Evolutionary conservation across 805 yeast species (phyloP).

Genomic region (Blastobotrys parvus): DNA sequence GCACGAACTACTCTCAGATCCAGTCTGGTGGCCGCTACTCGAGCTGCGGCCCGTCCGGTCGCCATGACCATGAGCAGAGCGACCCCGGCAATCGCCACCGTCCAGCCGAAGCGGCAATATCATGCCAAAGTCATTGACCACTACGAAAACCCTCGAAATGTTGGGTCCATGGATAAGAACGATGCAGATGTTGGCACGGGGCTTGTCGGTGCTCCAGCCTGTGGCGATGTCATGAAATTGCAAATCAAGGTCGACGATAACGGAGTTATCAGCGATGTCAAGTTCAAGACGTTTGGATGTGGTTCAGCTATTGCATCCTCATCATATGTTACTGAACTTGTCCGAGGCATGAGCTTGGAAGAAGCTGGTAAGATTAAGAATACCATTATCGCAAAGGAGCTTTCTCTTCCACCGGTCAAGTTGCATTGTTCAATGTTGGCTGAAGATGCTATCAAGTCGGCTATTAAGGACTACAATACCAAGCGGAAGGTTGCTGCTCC

Average conservation of each 20-base stretch:
- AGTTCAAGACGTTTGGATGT: constrained; percentile 98
- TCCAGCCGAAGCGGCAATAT: constrained; percentile 33
- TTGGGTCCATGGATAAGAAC: constrained; percentile 81
- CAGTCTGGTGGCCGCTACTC: background rate
- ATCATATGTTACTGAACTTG: constrained; percentile 89
- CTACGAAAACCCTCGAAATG: constrained; percentile 93
- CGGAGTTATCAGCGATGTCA: constrained; percentile 89
- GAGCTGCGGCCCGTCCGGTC: background rate
- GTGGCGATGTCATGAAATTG: constrained; percentile 98
- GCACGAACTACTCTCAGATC: background rate
- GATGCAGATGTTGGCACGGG: constrained; percentile 86
- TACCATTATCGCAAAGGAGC: constrained; percentile 89
- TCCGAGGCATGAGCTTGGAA: constrained; percentile 87
- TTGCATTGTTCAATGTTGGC: constrained; percentile 98
- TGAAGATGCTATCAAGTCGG: constrained; percentile 96
- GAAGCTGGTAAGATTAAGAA: constrained; percentile 91
- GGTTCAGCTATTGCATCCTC: constrained; percentile 97
- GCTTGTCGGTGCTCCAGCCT: constrained; percentile 97
- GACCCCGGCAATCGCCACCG: background rate
- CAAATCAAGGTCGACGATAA: constrained; percentile 91
- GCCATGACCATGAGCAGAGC: background rate
- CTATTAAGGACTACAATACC: constrained; percentile 86
- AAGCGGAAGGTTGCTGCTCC: constrained; percentile 52
- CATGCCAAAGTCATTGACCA: constrained; percentile 95
- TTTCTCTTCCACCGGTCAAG: constrained; percentile 93